phyloP scores from a whole-genome alignment of 2,329 filamentous ascomycete genomes.

The Aspergillus latus region DNA sequence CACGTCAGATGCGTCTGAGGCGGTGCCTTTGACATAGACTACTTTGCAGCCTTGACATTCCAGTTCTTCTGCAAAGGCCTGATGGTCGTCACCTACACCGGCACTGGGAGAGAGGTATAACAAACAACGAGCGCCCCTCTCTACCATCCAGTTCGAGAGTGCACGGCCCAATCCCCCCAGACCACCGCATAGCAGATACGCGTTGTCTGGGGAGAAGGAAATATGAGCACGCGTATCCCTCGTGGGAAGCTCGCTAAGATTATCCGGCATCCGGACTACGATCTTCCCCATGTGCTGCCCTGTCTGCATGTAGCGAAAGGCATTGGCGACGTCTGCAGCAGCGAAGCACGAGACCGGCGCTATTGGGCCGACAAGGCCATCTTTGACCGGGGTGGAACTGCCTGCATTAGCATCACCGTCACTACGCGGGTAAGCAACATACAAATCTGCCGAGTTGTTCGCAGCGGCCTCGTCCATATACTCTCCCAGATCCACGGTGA shows the following conservation, averaged over 20 bases:
- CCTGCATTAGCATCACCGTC: background rate
- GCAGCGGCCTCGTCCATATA: background rate
- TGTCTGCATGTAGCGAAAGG: slow-evolving; percentile 33
- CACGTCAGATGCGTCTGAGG: slow-evolving; percentile 9
- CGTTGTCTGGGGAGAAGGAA: slow-evolving; percentile 25
- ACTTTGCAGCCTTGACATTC: slow-evolving; percentile 4
- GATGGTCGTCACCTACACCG: background rate
- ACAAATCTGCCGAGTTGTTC: background rate
- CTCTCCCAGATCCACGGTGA: slow-evolving; percentile 7
- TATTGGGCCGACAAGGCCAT: slow-evolving; percentile 6
- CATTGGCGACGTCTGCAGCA: slow-evolving; percentile 14
- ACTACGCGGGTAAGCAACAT: background rate
- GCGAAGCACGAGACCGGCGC: background rate
- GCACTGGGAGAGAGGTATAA: slow-evolving; percentile 16
- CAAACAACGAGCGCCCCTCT: slow-evolving; percentile 16
- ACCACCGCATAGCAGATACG: slow-evolving; percentile 21
- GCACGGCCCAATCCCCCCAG: slow-evolving; percentile 20
- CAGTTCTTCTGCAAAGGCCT: slow-evolving; percentile 11
- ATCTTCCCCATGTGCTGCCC: slow-evolving; percentile 44
- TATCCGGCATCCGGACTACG: slow-evolving; percentile 31
- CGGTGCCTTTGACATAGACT: slow-evolving; percentile 5
- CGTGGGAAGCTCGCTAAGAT: background rate
- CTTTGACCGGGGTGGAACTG: background rate
- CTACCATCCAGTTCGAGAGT: slow-evolving; percentile 19
- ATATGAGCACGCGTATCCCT: background rate